Percentiles rank a stretch among this genome's conserved stretches.
These are phyloP conservation scores for Gautieria morchelliformis DNA, from an alignment of 768 basidiomycete genomes.

Conservation along the genomic window DNA sequence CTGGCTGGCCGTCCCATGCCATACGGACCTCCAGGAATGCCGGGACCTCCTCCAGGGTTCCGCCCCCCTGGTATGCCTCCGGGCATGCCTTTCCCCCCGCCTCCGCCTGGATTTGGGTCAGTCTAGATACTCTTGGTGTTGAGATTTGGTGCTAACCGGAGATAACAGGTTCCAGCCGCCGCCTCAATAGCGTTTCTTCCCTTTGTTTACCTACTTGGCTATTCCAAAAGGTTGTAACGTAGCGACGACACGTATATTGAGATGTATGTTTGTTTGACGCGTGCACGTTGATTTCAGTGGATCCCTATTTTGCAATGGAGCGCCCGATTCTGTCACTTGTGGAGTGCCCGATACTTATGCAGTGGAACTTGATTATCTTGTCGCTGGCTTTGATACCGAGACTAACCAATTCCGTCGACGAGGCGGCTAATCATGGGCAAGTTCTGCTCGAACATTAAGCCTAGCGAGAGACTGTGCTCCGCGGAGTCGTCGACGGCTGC, in stretches of 20 bases:
- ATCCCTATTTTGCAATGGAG: not conserved
- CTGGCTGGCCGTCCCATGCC: slow-evolving; percentile 64
- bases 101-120: slow-evolving; percentile 76
- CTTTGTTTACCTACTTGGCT: not conserved
- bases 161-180: slow-evolving; percentile 37
- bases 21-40: slow-evolving; percentile 65
- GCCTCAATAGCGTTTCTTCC: slow-evolving; percentile 24
- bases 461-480: too few species aligned
- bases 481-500: too few species aligned
- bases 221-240: not conserved
- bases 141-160: not conserved
- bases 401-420: too few species aligned
- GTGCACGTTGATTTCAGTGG: not conserved
- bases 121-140: not conserved
- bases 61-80: slow-evolving; percentile 77
- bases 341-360: too few species aligned
- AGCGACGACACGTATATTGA: not conserved
- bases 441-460: too few species aligned
- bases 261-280: not conserved
- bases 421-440: too few species aligned
- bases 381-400: too few species aligned
- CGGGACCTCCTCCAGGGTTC: slow-evolving; percentile 76
- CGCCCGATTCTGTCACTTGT: too few species aligned
- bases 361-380: too few species aligned
- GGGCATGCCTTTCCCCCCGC: slow-evolving; percentile 66